These are phyloP conservation scores for Debaryomycetaceae sp. DNA, from an alignment of 1,139 yeast genomes.

Conservation along the genomic window DNA sequence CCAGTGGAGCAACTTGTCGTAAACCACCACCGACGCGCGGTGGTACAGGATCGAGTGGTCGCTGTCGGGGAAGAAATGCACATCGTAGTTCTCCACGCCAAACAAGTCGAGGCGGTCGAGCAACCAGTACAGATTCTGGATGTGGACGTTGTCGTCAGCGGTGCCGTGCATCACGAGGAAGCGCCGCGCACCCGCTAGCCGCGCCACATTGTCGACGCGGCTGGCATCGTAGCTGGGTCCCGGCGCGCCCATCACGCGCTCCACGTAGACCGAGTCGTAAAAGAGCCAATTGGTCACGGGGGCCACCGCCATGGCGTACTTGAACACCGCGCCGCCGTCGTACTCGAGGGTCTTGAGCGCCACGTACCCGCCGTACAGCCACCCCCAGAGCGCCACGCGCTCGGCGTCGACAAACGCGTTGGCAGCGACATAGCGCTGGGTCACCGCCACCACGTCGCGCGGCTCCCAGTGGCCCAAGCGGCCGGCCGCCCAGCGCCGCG, in stretches of 20 bases:
- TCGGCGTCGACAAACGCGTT: constrained; percentile 55
- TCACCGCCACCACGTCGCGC: constrained; percentile 67
- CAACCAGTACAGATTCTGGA: constrained; percentile 77
- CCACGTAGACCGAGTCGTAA: constrained; percentile 80
- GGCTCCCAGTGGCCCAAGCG: constrained; percentile 87
- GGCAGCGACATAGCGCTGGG: constrained; percentile 53
- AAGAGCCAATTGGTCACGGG: constrained; percentile 78
- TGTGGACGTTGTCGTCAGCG: constrained; percentile 94
- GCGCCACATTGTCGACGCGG: constrained; percentile 31
- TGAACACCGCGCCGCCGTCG: constrained; percentile 57
- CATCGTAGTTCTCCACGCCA: constrained; percentile 76
- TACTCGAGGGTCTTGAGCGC: constrained; percentile 70
- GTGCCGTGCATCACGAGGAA: constrained; percentile 92
- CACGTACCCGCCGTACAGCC: constrained; percentile 82
- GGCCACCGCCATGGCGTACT: constrained; percentile 72
- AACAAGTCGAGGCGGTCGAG: constrained; percentile 63
- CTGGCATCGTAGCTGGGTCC: constrained; percentile 40
- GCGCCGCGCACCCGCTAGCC: constrained; percentile 45
- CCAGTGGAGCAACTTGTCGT: constrained; percentile 70
- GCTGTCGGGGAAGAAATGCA: constrained; percentile 89
- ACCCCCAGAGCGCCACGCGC: constrained; percentile 84
- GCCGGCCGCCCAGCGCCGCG: constrained; percentile 51
- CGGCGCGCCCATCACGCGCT: constrained; percentile 81
- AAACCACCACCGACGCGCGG: constrained; percentile 73
- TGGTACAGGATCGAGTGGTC: constrained; percentile 81